Conservation (phyloP, 1,284 basidiomycete species). For the Tausonia pullulans region DNA sequence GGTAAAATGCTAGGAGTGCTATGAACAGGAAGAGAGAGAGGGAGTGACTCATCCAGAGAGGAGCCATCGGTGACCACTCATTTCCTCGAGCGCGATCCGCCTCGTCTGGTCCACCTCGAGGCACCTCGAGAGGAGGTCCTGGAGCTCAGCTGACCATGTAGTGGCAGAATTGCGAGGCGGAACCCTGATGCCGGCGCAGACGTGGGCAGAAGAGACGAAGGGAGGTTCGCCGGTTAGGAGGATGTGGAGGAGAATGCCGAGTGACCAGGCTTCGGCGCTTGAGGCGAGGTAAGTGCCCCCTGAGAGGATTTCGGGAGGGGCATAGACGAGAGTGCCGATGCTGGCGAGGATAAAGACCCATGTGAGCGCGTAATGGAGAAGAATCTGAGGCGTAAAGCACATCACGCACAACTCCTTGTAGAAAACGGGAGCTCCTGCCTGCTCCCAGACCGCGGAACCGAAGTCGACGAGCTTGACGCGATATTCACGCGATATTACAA, state of each 20-base stretch:
- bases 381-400: background rate
- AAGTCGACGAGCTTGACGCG: constrained; percentile 90
- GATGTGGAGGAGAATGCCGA: constrained; percentile 80
- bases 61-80: constrained; percentile 69
- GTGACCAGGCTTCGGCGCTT: constrained; percentile 79
- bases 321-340: constrained; percentile 33
- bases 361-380: too few relatives aligned
- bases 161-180: constrained; percentile 23
- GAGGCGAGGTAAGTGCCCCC: constrained; percentile 54
- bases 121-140: constrained; percentile 58
- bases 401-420: constrained; percentile 12
- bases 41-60: too few relatives aligned
- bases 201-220: constrained; percentile 62
- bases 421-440: constrained; percentile 41
- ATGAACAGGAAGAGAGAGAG: too few relatives aligned
- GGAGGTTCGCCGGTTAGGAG: constrained; percentile 75
- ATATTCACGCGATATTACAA: constrained; percentile 64
- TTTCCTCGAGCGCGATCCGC: constrained; percentile 57
- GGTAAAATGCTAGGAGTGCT: too few relatives aligned
- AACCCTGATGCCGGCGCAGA: constrained; percentile 40
- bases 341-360: constrained; percentile 39
- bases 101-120: constrained; percentile 55
- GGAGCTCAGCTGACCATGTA: constrained; percentile 29
- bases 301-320: constrained; percentile 57
- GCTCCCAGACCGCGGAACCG: constrained; percentile 70